Evolutionary conservation across 1,284 basidiomycete genomes (phyloP).

Genomic region (Kalmanozyma brasiliensis): DNA sequence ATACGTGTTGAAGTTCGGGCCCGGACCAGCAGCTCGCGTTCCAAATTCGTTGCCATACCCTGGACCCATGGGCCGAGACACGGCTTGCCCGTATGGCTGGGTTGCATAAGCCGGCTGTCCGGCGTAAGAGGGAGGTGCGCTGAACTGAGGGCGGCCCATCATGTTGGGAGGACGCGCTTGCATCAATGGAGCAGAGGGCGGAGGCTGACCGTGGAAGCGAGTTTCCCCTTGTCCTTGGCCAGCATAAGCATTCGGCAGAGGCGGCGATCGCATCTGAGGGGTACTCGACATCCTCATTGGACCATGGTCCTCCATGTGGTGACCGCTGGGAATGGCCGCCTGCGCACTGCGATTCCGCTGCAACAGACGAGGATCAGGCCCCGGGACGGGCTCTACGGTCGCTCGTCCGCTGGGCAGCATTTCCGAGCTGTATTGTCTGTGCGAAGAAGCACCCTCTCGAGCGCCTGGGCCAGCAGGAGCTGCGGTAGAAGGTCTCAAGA

Average conservation of each 20-base stretch:
- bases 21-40: conserved; percentile 17
- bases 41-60: conserved; percentile 41
- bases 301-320: conserved; percentile 22
- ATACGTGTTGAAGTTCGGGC: conserved; percentile 33
- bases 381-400: background rate
- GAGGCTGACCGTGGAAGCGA: conserved; percentile 19
- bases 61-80: conserved; percentile 13
- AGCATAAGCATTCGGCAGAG: conserved; percentile 8
- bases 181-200: conserved; percentile 17
- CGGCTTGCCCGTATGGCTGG: conserved; percentile 23
- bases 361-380: conserved; percentile 33
- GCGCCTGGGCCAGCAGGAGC: conserved; percentile 28
- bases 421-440: conserved; percentile 50
- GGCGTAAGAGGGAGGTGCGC: conserved; percentile 20
- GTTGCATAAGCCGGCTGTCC: conserved; percentile 16
- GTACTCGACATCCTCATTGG: conserved; percentile 39
- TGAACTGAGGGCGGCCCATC: conserved; percentile 23
- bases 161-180: conserved; percentile 17
- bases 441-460: conserved; percentile 18
- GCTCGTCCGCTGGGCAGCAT: conserved; percentile 18
- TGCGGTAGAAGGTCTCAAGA: conserved; percentile 44
- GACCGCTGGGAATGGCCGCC: conserved; percentile 34
- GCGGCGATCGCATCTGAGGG: conserved; percentile 42
- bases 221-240: conserved; percentile 21
- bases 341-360: conserved; percentile 48